Conservation (phyloP, 768 basidiomycete species). For the Tylopilus sp. region DNA sequence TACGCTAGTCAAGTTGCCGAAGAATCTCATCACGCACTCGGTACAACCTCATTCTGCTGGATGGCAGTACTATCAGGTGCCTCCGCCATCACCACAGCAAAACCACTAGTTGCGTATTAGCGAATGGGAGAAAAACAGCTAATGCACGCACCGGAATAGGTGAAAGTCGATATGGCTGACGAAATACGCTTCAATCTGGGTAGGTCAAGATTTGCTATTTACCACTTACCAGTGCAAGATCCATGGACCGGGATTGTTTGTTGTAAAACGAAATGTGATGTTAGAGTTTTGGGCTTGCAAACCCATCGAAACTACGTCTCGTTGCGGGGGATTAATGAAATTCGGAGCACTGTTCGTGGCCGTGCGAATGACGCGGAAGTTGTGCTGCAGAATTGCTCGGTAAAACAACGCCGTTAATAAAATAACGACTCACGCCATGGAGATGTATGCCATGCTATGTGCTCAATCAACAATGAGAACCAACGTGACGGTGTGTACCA, state of each 20-base stretch:
- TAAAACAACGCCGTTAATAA: not conserved
- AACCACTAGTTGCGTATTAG: conserved; percentile 22
- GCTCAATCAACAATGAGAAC: not conserved
- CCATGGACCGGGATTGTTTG: conserved; percentile 68
- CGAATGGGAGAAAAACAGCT: not conserved
- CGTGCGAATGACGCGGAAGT: conserved; percentile 37
- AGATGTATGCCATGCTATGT: conserved; percentile 40
- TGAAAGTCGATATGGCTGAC: conserved; percentile 33
- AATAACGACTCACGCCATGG: conserved; percentile 34
- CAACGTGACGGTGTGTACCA: not conserved
- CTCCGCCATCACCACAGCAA: conserved; percentile 31
- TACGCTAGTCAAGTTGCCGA: not conserved
- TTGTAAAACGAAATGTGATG: conserved; percentile 55
- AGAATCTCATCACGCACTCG: conserved; percentile 14
- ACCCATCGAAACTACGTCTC: conserved; percentile 36
- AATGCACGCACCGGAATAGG: conserved; percentile 19
- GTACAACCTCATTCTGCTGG: conserved; percentile 17
- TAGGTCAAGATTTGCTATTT: not conserved
- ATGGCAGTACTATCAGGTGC: conserved; percentile 16
- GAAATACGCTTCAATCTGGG: not conserved
- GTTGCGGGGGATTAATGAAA: conserved; percentile 35
- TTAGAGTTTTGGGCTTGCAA: conserved; percentile 34
- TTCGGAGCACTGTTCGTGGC: conserved; percentile 31
- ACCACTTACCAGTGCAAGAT: conserved; percentile 39
- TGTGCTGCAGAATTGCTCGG: conserved; percentile 26